These are phyloP conservation scores for Chytriomyces confervae DNA, from an alignment of 192 early-diverging fungal genomes.

Conservation along the genomic window DNA sequence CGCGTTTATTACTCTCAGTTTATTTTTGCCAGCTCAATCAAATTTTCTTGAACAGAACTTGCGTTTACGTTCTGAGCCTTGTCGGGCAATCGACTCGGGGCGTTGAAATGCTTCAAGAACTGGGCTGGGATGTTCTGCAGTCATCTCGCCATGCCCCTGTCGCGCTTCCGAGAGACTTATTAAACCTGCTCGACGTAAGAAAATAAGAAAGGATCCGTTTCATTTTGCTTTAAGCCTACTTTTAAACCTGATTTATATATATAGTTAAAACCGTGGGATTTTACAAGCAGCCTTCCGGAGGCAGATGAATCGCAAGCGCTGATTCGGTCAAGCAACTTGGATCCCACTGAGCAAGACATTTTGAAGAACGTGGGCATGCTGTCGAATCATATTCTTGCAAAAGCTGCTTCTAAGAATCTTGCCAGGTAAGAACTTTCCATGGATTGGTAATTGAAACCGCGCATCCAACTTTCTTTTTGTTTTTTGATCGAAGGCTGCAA, in stretches of 20 bases:
- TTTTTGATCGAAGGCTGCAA: conserved; percentile 56
- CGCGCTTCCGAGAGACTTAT: conserved; percentile 64
- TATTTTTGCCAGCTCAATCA: background rate
- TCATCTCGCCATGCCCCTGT: background rate
- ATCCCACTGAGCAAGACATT: conserved; percentile 67
- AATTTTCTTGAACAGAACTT: conserved; percentile 59
- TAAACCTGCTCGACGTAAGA: conserved; percentile 52
- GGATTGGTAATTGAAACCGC: conserved; percentile 12
- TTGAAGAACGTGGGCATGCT: conserved; percentile 76
- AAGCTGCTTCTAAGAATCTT: conserved; percentile 74
- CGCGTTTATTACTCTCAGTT: background rate
- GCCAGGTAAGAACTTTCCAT: conserved; percentile 53
- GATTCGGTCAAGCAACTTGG: background rate
- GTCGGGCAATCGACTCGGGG: conserved; percentile 74
- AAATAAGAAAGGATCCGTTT: background rate
- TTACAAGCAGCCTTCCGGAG: background rate
- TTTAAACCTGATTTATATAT: no score
- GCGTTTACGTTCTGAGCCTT: conserved; percentile 74
- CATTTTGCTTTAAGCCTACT: background rate
- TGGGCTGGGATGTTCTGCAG: conserved; percentile 77
- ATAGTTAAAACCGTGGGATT: conserved; percentile 19
- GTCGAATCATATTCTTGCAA: conserved; percentile 82
- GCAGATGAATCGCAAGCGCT: background rate
- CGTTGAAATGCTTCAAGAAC: conserved; percentile 69
- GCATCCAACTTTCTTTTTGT: background rate